phyloP scores from a whole-genome alignment of 2,329 filamentous ascomycete species.

The Stagonosporopsis tanaceti region DNA sequence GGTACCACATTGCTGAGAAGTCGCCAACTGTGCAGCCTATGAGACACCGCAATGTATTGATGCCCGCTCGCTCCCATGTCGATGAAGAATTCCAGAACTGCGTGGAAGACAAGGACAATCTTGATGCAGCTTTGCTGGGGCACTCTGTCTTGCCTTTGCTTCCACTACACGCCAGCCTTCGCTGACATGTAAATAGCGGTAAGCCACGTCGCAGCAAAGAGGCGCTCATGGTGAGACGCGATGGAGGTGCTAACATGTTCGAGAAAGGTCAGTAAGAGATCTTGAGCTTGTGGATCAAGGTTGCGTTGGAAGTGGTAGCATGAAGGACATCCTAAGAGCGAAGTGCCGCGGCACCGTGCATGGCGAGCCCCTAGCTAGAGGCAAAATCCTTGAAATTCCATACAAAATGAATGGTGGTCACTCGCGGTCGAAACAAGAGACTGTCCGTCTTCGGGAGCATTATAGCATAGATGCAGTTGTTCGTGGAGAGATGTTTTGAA shows the following conservation, averaged over 20 bases:
- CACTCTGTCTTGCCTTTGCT: constrained; percentile 1
- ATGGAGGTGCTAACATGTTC: background rate
- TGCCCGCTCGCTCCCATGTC: constrained; percentile 59
- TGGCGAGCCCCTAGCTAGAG: background rate
- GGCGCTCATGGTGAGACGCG: background rate
- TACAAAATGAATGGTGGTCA: background rate
- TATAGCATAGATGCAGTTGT: background rate
- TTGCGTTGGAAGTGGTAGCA: background rate
- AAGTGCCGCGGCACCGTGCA: constrained; percentile 5
- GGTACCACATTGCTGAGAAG: constrained; percentile 64
- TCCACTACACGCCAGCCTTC: constrained; percentile 3
- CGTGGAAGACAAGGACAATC: constrained; percentile 1
- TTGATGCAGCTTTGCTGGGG: constrained; percentile 5
- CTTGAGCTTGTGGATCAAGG: background rate
- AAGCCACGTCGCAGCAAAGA: background rate
- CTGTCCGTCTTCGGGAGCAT: background rate
- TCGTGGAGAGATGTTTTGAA: background rate
- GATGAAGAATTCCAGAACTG: constrained; percentile 49
- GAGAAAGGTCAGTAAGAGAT: background rate
- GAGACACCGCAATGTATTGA: constrained; percentile 65
- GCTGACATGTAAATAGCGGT: background rate
- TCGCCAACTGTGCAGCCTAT: constrained; percentile 65
- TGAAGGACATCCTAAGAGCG: background rate
- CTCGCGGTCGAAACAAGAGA: background rate
- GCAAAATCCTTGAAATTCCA: background rate